Evolutionary conservation across 2,329 filamentous ascomycete species (phyloP), one percentile per base, ranked within the genome.

Genomic region (Fusarium euwallaceae): DNA sequence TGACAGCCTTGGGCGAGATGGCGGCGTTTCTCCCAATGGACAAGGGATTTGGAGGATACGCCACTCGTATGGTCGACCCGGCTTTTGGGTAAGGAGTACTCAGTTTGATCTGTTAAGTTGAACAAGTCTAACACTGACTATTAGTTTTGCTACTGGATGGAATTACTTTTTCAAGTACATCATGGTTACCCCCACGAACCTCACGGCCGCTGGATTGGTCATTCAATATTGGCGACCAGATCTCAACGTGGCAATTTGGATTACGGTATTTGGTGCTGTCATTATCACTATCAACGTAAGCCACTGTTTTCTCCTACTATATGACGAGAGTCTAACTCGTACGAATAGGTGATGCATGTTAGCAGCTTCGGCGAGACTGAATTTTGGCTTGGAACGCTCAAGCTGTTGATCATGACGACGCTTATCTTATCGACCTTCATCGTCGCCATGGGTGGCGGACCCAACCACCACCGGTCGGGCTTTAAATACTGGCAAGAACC

Each of bases 81-180:
- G 80, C 80, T 27, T 66, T 82, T 24, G 80, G 80, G 70, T 79
- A 51, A 24, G 45, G 9, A 16, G 36, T 37, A 37, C 9, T 9
- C 6, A 8, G 16, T 9, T 14, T 17, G 4, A 3, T 51, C 27
- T 17, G 6, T 29, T 2, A 17, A 10, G 6, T 16, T 29, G 22
- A 10, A 51, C 10, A 60, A 76, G 22, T 36, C 9, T 12, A 14
- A 32, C 16, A 4, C 7, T 16, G n/a, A 14, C 16, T 10, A 17
- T 17, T 39, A 81, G 80, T 0, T 86, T 84, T 64, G 84, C 84
- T 14, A 84, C 85, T 3, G 85, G 82, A 4, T 86, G 85, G 85
- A 85, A 86, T 69, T 87, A 88, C 78, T 86, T 84, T 68, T 84
- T 87, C 73, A 86, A 85, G 67, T 85, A 84, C 51, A 80, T 80